Conservation (phyloP, 768 basidiomycete species). For the Boletus patriciae region DNA sequence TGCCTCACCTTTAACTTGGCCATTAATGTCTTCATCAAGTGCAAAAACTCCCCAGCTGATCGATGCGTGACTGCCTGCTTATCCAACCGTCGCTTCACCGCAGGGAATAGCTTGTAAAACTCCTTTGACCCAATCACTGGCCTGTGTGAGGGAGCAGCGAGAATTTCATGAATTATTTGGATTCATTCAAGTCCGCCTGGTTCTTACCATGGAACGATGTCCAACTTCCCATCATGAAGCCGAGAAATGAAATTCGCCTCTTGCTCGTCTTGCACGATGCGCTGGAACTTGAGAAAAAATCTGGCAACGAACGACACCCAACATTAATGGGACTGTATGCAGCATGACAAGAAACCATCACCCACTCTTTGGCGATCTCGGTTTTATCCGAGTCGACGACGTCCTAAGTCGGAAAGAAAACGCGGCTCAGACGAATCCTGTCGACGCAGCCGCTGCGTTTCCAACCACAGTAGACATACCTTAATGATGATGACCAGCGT, state of each 20-base stretch:
- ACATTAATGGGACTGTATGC: neutral
- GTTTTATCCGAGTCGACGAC: slow-evolving; percentile 60
- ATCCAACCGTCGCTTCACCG: slow-evolving; percentile 48
- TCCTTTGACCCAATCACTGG: slow-evolving; percentile 62
- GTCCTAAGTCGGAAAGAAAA: slow-evolving; percentile 43
- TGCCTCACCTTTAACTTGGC: slow-evolving; percentile 59
- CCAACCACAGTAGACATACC: slow-evolving; percentile 26
- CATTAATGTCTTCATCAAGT: slow-evolving; percentile 62
- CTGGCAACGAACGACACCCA: slow-evolving; percentile 25
- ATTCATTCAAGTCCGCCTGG: neutral
- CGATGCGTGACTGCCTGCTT: slow-evolving; percentile 49
- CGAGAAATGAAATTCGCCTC: slow-evolving; percentile 61
- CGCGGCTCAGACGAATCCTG: neutral
- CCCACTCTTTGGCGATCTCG: slow-evolving; percentile 60
- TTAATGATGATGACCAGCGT: slow-evolving; percentile 64
- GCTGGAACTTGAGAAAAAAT: slow-evolving; percentile 56
- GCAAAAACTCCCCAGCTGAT: slow-evolving; percentile 54
- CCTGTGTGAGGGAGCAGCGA: slow-evolving; percentile 9
- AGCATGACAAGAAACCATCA: neutral
- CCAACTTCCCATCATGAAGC: slow-evolving; percentile 53
- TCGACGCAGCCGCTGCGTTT: neutral
- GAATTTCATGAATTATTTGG: too few species aligned
- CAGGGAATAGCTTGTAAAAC: slow-evolving; percentile 56
- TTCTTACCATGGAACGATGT: slow-evolving; percentile 57
- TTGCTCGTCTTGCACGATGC: slow-evolving; percentile 63